These are phyloP conservation scores for Eudorina sp. DNA, from an alignment of 139 green algal genomes.

Conservation along the genomic window DNA sequence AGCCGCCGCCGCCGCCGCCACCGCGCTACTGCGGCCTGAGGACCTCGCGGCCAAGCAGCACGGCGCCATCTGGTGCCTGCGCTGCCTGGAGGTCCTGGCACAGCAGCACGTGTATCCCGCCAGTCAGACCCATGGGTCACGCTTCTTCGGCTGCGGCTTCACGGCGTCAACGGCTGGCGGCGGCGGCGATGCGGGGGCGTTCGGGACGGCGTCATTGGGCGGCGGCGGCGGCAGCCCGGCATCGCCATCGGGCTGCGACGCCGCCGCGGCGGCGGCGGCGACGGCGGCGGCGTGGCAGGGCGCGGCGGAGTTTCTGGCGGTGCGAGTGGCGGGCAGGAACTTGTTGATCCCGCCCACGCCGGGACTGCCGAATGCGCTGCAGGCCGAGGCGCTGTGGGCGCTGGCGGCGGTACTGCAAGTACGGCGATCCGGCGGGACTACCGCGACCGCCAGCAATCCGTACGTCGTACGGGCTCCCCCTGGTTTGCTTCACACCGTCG, in stretches of 20 bases:
- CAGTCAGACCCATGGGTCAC: conserved; percentile 20
- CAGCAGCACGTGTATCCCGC: conserved; percentile 43
- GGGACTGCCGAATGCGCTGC: neutral
- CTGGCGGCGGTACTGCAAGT: conserved; percentile 36
- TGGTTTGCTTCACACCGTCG: conserved; percentile 8
- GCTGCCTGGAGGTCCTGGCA: conserved; percentile 19
- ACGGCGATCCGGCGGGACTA: neutral
- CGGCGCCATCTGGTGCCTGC: neutral
- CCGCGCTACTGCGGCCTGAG: neutral
- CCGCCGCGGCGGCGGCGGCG: neutral
- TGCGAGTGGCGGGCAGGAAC: neutral
- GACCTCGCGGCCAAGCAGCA: neutral
- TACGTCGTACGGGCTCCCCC: neutral
- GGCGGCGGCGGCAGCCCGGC: neutral
- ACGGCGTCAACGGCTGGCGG: neutral
- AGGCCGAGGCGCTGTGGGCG: conserved; percentile 20
- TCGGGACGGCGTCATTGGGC: neutral
- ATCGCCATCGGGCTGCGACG: neutral
- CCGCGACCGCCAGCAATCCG: no score
- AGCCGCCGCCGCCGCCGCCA: neutral
- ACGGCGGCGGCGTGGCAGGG: conserved; percentile 17
- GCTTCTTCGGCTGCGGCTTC: conserved; percentile 40
- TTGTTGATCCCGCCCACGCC: conserved; percentile 3
- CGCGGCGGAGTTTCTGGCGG: neutral
- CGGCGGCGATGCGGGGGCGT: neutral